phyloP scores from a whole-genome alignment of 2,329 filamentous ascomycete species.

The Cryphonectria naterciae region DNA sequence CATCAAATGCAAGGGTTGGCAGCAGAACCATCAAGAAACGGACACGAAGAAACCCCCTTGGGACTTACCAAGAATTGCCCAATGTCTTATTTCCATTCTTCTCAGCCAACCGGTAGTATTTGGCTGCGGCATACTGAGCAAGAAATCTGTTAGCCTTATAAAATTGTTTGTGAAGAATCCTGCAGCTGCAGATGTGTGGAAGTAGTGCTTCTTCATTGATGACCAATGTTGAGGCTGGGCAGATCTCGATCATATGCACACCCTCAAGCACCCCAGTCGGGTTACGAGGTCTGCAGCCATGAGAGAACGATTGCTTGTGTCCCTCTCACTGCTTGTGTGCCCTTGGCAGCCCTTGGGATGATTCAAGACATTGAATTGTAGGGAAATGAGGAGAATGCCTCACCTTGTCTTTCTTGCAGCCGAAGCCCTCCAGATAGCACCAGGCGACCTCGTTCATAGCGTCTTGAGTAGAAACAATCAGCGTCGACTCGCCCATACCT shows the following conservation, averaged over 20 bases:
- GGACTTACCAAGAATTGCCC: slow-evolving; percentile 89
- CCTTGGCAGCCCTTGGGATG: background rate
- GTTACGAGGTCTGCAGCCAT: background rate
- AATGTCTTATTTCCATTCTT: slow-evolving; percentile 85
- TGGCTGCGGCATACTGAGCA: slow-evolving; percentile 74
- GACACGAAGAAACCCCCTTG: slow-evolving; percentile 31
- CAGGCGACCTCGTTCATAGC: slow-evolving; percentile 96
- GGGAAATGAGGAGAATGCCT: slow-evolving; percentile 40
- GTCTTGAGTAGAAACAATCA: slow-evolving; percentile 57
- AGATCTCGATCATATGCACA: background rate
- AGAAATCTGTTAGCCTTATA: slow-evolving; percentile 55
- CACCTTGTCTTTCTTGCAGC: slow-evolving; percentile 98
- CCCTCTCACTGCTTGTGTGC: background rate
- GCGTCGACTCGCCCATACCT: slow-evolving; percentile 31
- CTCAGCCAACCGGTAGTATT: slow-evolving; percentile 91
- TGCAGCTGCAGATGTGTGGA: slow-evolving; percentile 11
- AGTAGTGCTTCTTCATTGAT: slow-evolving; percentile 38
- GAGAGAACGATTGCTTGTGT: background rate
- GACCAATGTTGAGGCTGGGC: slow-evolving; percentile 40
- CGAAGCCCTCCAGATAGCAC: slow-evolving; percentile 97
- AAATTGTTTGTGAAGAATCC: slow-evolving; percentile 35
- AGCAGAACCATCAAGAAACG: slow-evolving; percentile 1
- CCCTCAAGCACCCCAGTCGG: background rate
- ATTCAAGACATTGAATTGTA: background rate
- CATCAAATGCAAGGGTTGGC: slow-evolving; percentile 10